Conservation (phyloP, 2,329 filamentous ascomycete species). For the Alternaria viburni region DNA sequence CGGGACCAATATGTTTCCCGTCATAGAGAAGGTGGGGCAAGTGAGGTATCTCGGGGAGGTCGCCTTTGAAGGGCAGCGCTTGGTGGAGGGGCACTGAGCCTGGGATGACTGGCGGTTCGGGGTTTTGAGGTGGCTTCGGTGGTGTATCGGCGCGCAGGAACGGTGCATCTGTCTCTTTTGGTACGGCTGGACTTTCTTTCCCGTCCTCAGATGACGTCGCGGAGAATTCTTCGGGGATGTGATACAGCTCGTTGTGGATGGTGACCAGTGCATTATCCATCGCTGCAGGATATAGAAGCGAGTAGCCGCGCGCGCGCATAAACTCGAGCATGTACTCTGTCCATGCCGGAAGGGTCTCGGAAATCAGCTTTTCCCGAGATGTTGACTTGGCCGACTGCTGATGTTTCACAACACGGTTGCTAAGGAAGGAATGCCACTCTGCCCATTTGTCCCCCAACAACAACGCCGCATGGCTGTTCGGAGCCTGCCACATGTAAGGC, state of each 20-base stretch:
- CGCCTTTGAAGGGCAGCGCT: slow-evolving; percentile 56
- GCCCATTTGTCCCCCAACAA: slow-evolving; percentile 87
- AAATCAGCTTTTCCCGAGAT: slow-evolving; percentile 55
- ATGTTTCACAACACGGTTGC: slow-evolving; percentile 61
- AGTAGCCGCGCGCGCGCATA: slow-evolving; percentile 77
- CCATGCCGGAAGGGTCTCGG: slow-evolving; percentile 75
- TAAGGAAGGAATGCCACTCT: slow-evolving; percentile 81
- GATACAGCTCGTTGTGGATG: slow-evolving; percentile 77
- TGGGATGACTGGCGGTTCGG: slow-evolving; percentile 58
- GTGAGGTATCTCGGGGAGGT: slow-evolving; percentile 56
- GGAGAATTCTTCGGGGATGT: slow-evolving; percentile 71
- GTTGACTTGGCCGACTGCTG: slow-evolving; percentile 28
- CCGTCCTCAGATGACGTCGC: slow-evolving; percentile 1
- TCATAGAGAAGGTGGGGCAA: slow-evolving; percentile 70
- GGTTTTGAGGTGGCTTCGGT: slow-evolving; percentile 13
- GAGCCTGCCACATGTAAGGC: slow-evolving; percentile 84
- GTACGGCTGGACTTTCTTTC: slow-evolving; percentile 4
- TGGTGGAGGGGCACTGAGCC: slow-evolving; percentile 53
- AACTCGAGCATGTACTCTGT: slow-evolving; percentile 79
- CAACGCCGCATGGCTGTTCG: slow-evolving; percentile 80
- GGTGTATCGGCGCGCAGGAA: slow-evolving; percentile 52
- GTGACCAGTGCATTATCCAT: slow-evolving; percentile 65
- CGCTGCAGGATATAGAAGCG: slow-evolving; percentile 75
- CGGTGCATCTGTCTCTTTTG: slow-evolving; percentile 32
- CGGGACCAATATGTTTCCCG: slow-evolving; percentile 57